Evolutionary conservation across 257 asterid species (phyloP), one percentile per base, ranked within the genome.

Genomic region (Avicennia marina): DNA sequence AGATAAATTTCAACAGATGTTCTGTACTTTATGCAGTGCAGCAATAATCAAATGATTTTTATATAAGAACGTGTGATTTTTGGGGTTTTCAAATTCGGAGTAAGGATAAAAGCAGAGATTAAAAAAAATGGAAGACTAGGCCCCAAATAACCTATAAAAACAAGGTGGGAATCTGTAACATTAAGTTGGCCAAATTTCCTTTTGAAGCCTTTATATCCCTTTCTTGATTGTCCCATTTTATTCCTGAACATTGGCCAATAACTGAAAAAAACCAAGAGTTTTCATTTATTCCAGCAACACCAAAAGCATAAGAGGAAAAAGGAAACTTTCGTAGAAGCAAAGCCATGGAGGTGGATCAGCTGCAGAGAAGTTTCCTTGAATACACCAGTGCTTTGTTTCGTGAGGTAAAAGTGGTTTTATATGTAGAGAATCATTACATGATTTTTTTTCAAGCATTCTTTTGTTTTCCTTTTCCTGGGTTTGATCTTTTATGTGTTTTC

Each of bases 321-420:
- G 36, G 45, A 27, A 16, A 2, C 47, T 41, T n/a, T n/a, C n/a
- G n/a, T n/a, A n/a, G n/a, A n/a, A n/a, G n/a, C n/a, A 8, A 56
- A 58, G 67, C 7, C 44, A 88, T 85, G 96, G 93, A 82, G 53
- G 73, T 81, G 63, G 70, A 27, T 62, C 86, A 72, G 64, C 53
- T 89, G 87, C 95, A 86, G 73, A 73, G 81, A 71, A 79, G 76
- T 51, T 86, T 77, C 71, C 53, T 74, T 73, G 94, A 85, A 25
- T 85, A 75, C 52, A 42, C 63, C 15, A 42, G 53, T 22, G 71
- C 81, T 63, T 68, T 89, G 51, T 79, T 75, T 65, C 76, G 73
- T 44, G 94, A 86, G 87, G 97, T 89, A 63, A 68, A 10, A 16
- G 10, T 56, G 11, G 7, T 34, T n/a, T n/a, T n/a, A n/a, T n/a